Base-by-base conservation (phyloP, 129 eudicot species). In the Flaveria robusta region DNA sequence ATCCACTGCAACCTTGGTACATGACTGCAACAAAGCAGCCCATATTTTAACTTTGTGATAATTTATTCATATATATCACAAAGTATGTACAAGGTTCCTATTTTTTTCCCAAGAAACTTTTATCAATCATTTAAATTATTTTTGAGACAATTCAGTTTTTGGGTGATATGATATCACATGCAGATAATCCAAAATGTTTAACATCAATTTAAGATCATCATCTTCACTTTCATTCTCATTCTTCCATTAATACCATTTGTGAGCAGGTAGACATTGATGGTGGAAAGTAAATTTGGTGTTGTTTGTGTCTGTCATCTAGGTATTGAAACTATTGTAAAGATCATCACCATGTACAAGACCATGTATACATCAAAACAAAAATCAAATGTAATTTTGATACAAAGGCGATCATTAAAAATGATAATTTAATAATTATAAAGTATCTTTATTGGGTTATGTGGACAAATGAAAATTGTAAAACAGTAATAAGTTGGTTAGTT, bases 1-100 rank as follows among this genome's bases (percentile, higher is more conserved):
- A 63, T 63, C 68, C 68, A 63, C 45, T 0, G 68, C 68, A 27
- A 63, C 68, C 7, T 63, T 63, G 68, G 68, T 63, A 34, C 68
- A 63, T 29, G 68, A 63, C 68, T 63, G 5, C 43, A 63, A 13
- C 37, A 51, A n/a, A 45, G 39, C 50, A 51, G 12, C 69, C 34
- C 7, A 16, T 0, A 15, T 8, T n/a, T 20, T 10, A 24, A 2
- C 41, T 23, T 59, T 22, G 66, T 59, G 66, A 23, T 59, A 23
- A 9, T 34, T 0, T 34, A 5, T 34, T 34, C 39, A 34, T 34
- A 34, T 34, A 34, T 34, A 34, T 34, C 39, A 34, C 39, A 34
- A 22, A 8, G 27, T 10, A 7, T 18, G 20, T 20, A 9, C 23
- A n/a, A 52, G 10, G 59, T n/a, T n/a, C 24, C 23, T n/a, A 18